These are phyloP conservation scores for Triticum timopheevii DNA, from an alignment of 176 grass and related monocot genomes.

Conservation along the genomic window DNA sequence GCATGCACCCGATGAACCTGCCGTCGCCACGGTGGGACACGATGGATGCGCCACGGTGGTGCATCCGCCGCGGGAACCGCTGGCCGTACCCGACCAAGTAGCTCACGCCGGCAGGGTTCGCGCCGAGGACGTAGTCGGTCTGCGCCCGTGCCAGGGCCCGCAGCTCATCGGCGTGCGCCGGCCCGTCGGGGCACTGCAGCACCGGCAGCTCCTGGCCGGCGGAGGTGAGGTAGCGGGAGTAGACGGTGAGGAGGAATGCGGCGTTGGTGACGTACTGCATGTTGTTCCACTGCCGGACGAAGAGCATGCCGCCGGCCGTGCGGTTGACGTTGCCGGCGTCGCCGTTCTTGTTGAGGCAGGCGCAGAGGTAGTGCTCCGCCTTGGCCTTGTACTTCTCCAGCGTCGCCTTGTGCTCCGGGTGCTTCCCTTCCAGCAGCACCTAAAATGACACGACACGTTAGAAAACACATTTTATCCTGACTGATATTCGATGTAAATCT, in stretches of 20 bases:
- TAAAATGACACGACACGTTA: background rate
- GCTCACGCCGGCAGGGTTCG: constrained; percentile 29
- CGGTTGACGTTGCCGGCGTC: constrained; percentile 38
- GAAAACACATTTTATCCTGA: background rate
- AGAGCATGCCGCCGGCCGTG: constrained; percentile 51
- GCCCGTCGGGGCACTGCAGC: constrained; percentile 18
- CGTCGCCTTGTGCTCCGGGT: constrained; percentile 29
- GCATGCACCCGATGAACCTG: constrained; percentile 39
- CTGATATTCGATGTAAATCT: too few relatives aligned
- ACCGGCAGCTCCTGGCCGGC: background rate
- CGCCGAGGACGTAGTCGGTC: constrained; percentile 36
- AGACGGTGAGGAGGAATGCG: constrained; percentile 44
- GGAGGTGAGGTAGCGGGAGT: constrained; percentile 33
- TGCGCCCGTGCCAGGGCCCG: constrained; percentile 5
- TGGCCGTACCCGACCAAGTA: constrained; percentile 35
- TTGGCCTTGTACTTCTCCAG: constrained; percentile 45
- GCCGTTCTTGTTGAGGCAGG: constrained; percentile 44
- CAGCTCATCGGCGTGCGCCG: background rate
- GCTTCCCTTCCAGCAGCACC: constrained; percentile 34
- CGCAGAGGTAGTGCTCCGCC: constrained; percentile 53
- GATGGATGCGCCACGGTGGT: constrained; percentile 47
- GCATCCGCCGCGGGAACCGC: constrained; percentile 42
- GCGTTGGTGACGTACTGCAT: constrained; percentile 54
- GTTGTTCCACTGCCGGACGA: constrained; percentile 52
- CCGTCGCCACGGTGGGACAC: constrained; percentile 25